These are phyloP conservation scores for Sphagnum fallax DNA, from an alignment of 228 moss, liverwort and hornwort genomes.

Conservation along the genomic window DNA sequence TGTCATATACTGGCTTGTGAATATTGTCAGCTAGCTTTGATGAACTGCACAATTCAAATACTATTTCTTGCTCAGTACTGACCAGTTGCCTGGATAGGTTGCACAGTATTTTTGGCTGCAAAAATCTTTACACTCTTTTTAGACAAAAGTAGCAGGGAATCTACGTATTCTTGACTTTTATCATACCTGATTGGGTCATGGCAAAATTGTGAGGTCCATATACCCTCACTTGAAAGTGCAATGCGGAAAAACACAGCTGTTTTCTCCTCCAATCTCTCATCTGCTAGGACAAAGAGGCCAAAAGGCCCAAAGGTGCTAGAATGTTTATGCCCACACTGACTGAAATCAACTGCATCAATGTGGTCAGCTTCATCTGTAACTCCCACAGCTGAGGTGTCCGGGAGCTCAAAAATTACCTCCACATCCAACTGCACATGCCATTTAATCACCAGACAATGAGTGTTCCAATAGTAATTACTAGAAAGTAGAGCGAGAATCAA, in stretches of 20 bases:
- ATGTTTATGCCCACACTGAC: conserved; percentile 57
- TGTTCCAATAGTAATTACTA: too few relatives aligned
- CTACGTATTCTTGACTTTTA: not conserved
- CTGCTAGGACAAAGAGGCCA: conserved; percentile 54
- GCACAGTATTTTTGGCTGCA: not conserved
- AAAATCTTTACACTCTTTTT: too few relatives aligned
- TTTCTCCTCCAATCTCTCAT: conserved; percentile 44
- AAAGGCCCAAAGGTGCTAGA: conserved; percentile 64
- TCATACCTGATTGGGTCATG: conserved; percentile 45
- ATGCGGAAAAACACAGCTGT: conserved; percentile 48
- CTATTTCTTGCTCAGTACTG: too few relatives aligned
- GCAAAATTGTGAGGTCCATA: conserved; percentile 32
- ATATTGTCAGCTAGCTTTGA: conserved; percentile 25
- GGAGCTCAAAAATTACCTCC: conserved; percentile 22
- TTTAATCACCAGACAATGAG: too few relatives aligned
- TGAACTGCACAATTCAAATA: conserved; percentile 20
- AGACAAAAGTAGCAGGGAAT: not conserved
- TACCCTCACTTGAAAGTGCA: conserved; percentile 8
- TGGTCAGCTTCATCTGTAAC: conserved; percentile 4
- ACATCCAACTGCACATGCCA: conserved; percentile 19
- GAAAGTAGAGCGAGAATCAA: not conserved
- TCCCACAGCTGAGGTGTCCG: conserved; percentile 12
- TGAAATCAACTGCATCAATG: conserved; percentile 32
- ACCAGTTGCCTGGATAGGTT: not conserved
- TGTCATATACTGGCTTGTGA: conserved; percentile 39